phyloP scores from a whole-genome alignment of 192 early-diverging fungal genomes.

The Backusella mclennaniae region DNA sequence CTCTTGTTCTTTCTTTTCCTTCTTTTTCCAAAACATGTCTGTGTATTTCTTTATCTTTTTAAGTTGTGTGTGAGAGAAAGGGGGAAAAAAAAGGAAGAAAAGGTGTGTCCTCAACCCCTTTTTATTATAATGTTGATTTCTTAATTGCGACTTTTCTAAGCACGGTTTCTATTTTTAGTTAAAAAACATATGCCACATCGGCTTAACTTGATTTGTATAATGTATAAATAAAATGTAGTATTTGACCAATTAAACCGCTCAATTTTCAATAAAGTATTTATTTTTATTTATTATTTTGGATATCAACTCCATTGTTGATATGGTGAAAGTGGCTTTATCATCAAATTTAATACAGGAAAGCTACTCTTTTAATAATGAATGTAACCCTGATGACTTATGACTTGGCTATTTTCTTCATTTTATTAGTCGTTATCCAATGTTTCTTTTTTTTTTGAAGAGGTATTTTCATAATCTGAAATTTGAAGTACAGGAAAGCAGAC shows the following conservation, averaged over 20 bases:
- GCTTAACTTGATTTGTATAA: background rate
- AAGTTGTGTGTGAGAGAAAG: background rate
- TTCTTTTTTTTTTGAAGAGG: too few relatives aligned
- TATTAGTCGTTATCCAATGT: too few relatives aligned
- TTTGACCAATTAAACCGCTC: background rate
- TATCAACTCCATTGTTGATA: too few relatives aligned
- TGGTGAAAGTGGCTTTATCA: too few relatives aligned
- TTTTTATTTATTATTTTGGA: too few relatives aligned
- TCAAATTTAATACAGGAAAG: too few relatives aligned
- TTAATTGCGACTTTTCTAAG: background rate
- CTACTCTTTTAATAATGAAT: too few relatives aligned
- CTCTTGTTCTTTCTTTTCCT: conserved; percentile 19
- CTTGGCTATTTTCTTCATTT: too few relatives aligned
- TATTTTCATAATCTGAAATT: too few relatives aligned
- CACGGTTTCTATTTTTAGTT: conserved; percentile 1
- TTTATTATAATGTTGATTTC: background rate
- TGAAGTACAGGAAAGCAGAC: too few relatives aligned
- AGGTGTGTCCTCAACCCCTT: background rate
- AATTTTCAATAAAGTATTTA: too few relatives aligned
- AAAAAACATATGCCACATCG: background rate
- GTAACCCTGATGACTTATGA: too few relatives aligned
- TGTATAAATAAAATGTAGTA: background rate
- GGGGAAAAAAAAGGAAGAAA: background rate
- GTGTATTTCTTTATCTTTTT: background rate
- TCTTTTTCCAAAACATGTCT: conserved; percentile 35